phyloP scores from a whole-genome alignment of 2,329 filamentous ascomycete genomes.

The Aureobasidium sp. region DNA sequence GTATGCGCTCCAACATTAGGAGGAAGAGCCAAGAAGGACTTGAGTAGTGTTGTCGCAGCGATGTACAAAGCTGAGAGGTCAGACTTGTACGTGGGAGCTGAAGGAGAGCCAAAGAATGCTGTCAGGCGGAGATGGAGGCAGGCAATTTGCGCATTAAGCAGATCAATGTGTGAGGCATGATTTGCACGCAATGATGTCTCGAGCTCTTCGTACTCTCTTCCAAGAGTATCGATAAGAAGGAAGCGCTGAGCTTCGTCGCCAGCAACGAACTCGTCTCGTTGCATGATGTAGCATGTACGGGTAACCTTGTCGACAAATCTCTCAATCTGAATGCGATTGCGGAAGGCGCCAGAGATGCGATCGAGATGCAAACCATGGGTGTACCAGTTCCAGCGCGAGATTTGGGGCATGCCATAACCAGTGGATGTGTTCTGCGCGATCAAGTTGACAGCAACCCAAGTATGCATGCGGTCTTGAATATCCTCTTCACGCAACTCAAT shows the following conservation, averaged over 20 bases:
- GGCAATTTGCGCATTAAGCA: slow-evolving; percentile 62
- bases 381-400: slow-evolving; percentile 46
- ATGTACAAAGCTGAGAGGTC: slow-evolving; percentile 70
- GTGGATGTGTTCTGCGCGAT: slow-evolving; percentile 75
- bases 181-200: slow-evolving; percentile 26
- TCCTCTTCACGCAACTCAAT: slow-evolving; percentile 67
- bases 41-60: slow-evolving; percentile 60
- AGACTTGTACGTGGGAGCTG: slow-evolving; percentile 61
- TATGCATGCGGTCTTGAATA: slow-evolving; percentile 67
- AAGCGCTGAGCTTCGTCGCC: slow-evolving; percentile 28
- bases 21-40: slow-evolving; percentile 56
- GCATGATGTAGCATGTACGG: slow-evolving; percentile 71
- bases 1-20: slow-evolving; percentile 29
- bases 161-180: slow-evolving; percentile 28
- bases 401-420: slow-evolving; percentile 69
- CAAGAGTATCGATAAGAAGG: slow-evolving; percentile 29
- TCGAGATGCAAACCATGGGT: slow-evolving; percentile 66
- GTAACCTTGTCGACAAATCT: slow-evolving; percentile 70
- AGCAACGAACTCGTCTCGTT: slow-evolving; percentile 58
- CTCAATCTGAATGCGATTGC: slow-evolving; percentile 62
- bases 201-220: slow-evolving; percentile 28
- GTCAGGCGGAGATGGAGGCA: slow-evolving; percentile 67
- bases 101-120: slow-evolving; percentile 72
- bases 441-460: slow-evolving; percentile 80
- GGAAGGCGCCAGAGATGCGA: slow-evolving; percentile 51